These are phyloP conservation scores for Pseudonitzschia pungens DNA, from an alignment of 108 stramenopile species.

Conservation along the genomic window DNA sequence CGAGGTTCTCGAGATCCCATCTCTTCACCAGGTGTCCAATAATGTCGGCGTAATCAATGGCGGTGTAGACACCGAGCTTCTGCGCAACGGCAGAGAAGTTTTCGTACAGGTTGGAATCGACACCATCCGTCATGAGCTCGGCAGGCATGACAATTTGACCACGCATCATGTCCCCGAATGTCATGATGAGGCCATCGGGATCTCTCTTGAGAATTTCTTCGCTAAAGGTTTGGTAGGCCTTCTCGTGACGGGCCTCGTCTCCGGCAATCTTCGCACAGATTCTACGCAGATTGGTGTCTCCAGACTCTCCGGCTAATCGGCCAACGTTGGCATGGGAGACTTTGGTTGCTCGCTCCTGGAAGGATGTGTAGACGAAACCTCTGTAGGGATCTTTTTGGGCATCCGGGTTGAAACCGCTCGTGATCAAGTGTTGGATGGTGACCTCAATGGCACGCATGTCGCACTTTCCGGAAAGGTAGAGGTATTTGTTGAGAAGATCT, in stretches of 20 bases:
- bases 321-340: slow-evolving; percentile 87
- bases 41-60: slow-evolving; percentile 93
- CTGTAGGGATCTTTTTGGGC: slow-evolving; percentile 91
- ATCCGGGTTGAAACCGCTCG: slow-evolving; percentile 86
- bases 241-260: slow-evolving; percentile 92
- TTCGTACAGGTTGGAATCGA: slow-evolving; percentile 71
- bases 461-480: slow-evolving; percentile 80
- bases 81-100: slow-evolving; percentile 85
- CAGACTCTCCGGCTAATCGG: slow-evolving; percentile 66
- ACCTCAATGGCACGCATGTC: slow-evolving; percentile 91
- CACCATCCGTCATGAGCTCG: slow-evolving; percentile 89
- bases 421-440: slow-evolving; percentile 92
- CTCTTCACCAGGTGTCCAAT: slow-evolving; percentile 76
- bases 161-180: slow-evolving; percentile 87
- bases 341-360: slow-evolving; percentile 93
- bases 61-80: slow-evolving; percentile 86
- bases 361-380: slow-evolving; percentile 93
- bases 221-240: slow-evolving; percentile 85
- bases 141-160: slow-evolving; percentile 92
- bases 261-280: slow-evolving; percentile 92
- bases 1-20: slow-evolving; percentile 84
- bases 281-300: slow-evolving; percentile 63
- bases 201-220: slow-evolving; percentile 85
- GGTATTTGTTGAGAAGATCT: slow-evolving; percentile 90
- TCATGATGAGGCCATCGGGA: slow-evolving; percentile 79